A percentile compares a stretch with the other conserved stretches of the same genome.
Evolutionary conservation across 2,329 filamentous ascomycete species (phyloP).

Genomic region (Ophiostoma triangulosporum): DNA sequence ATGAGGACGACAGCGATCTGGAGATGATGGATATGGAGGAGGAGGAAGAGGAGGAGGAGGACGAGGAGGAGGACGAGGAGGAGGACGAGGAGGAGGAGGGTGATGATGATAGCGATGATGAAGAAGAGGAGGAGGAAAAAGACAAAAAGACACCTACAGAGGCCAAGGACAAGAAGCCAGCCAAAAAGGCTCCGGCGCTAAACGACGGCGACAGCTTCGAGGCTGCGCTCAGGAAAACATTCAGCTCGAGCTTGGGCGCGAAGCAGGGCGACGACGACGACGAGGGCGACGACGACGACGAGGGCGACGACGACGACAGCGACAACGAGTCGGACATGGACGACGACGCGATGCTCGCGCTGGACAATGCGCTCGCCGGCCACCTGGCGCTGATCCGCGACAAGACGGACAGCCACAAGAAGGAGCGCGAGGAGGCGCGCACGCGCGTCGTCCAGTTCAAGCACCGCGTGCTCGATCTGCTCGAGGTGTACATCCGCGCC

Average conservation of each 20-base stretch:
- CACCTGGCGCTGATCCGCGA: constrained; percentile 65
- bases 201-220: constrained; percentile 34
- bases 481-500: constrained; percentile 70
- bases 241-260: constrained; percentile 23
- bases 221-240: constrained; percentile 60
- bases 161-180: neutral
- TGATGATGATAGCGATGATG: constrained; percentile 21
- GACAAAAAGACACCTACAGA: neutral
- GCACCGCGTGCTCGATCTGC: constrained; percentile 75
- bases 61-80: constrained; percentile 26
- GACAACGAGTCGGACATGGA: constrained; percentile 71
- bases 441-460: constrained; percentile 91
- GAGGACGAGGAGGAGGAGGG: constrained; percentile 20
- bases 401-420: constrained; percentile 57
- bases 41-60: constrained; percentile 28
- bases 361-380: constrained; percentile 70
- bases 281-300: constrained; percentile 34
- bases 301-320: constrained; percentile 40
- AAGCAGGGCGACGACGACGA: constrained; percentile 44
- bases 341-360: constrained; percentile 85
- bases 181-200: neutral
- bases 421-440: constrained; percentile 76
- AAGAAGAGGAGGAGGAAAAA: constrained; percentile 26
- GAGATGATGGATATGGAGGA: constrained; percentile 23
- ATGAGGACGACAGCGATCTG: constrained; percentile 27